Evolutionary conservation across 371 early-diverging fungal species (phyloP).

Genomic region (Mortierella sp.): DNA sequence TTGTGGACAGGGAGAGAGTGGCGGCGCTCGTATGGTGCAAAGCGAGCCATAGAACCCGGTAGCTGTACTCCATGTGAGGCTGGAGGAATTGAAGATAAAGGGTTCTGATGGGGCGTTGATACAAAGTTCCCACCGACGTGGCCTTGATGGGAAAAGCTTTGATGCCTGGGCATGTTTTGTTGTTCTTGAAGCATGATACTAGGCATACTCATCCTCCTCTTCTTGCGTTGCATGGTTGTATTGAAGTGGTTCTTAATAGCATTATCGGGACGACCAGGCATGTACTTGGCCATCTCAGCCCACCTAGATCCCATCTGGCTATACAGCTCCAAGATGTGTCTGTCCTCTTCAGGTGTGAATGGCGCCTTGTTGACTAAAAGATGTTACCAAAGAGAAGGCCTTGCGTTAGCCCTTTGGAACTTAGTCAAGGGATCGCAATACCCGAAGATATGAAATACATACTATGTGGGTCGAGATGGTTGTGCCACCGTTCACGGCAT

Average conservation of each 20-base stretch:
- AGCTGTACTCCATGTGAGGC: not conserved
- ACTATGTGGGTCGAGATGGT: constrained; percentile 55
- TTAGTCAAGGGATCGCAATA: not conserved
- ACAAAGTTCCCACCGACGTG: not conserved
- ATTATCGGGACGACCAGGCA: constrained; percentile 57
- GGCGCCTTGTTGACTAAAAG: constrained; percentile 53
- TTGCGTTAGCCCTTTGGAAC: not conserved
- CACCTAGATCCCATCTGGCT: constrained; percentile 52
- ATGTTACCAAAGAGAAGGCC: not conserved
- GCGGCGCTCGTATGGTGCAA: constrained; percentile 43
- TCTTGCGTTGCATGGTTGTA: constrained; percentile 59
- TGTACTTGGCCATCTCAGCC: constrained; percentile 60
- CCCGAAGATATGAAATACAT: constrained; percentile 6
- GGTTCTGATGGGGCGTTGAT: not conserved
- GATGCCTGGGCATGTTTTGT: not conserved
- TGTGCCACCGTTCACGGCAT: constrained; percentile 53
- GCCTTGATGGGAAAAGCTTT: constrained; percentile 1
- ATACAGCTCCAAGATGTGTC: constrained; percentile 48
- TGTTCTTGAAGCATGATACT: constrained; percentile 23
- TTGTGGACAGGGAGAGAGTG: constrained; percentile 35
- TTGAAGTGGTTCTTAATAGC: constrained; percentile 59
- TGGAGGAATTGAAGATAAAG: not conserved
- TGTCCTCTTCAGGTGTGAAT: constrained; percentile 56
- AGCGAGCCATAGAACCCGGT: constrained; percentile 17
- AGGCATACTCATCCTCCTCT: constrained; percentile 49